These are phyloP conservation scores for Cercophora sp. DNA, from an alignment of 495 filamentous ascomycete species.

Conservation along the genomic window DNA sequence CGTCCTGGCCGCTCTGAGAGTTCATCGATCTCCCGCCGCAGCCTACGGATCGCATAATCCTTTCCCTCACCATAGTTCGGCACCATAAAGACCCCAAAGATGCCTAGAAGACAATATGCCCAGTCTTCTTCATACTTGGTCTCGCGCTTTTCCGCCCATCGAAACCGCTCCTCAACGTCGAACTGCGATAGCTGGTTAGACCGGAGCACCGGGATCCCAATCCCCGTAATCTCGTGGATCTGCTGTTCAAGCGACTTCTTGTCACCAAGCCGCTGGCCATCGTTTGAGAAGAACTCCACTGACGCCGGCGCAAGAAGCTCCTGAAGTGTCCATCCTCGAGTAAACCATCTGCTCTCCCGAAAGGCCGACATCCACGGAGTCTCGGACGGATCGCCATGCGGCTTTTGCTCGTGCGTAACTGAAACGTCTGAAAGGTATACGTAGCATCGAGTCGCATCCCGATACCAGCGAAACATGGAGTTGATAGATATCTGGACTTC, in stretches of 20 bases:
- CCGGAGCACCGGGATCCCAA: constrained; percentile 3
- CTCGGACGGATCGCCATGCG: too few relatives aligned
- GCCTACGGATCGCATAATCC: neutral
- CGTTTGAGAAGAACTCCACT: constrained; percentile 24
- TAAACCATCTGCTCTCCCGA: neutral
- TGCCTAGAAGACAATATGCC: constrained; percentile 22
- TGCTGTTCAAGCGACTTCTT: constrained; percentile 15
- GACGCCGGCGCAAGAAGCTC: constrained; percentile 11
- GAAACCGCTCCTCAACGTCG: constrained; percentile 21
- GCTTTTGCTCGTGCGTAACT: too few relatives aligned
- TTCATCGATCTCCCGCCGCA: neutral
- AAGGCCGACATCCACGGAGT: neutral
- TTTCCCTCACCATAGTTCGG: constrained; percentile 7
- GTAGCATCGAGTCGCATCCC: neutral
- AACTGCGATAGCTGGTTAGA: neutral
- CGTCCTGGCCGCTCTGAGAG: neutral
- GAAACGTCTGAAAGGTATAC: neutral
- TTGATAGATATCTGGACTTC: neutral
- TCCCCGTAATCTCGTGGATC: constrained; percentile 19
- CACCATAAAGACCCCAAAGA: constrained; percentile 11
- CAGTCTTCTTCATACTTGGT: constrained; percentile 20
- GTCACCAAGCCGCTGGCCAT: constrained; percentile 17
- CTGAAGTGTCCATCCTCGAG: neutral
- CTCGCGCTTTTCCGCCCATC: constrained; percentile 17
- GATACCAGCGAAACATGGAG: constrained; percentile 4